phyloP scores from a whole-genome alignment of 78 protist genomes.

The Dictyostelium citrinum region DNA sequence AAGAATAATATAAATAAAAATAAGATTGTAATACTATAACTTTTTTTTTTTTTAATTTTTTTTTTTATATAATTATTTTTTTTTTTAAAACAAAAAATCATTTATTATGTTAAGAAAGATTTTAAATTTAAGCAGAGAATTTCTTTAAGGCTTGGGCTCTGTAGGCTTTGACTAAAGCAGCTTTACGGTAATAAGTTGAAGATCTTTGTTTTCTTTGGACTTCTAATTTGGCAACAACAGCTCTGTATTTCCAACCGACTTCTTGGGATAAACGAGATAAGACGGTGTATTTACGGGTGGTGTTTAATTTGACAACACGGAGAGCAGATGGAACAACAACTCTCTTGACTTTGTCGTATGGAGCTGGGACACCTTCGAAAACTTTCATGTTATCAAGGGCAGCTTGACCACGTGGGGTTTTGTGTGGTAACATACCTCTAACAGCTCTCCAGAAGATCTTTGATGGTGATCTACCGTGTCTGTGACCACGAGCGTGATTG shows the following conservation, averaged over 20 bases:
- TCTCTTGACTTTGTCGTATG: slow-evolving; percentile 95
- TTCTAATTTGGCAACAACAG: slow-evolving; percentile 94
- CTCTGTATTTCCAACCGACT: slow-evolving; percentile 98
- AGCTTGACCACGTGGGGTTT: slow-evolving; percentile 95
- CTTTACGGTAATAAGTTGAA: slow-evolving; percentile 86
- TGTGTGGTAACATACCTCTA: slow-evolving; percentile 99
- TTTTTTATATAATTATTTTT: not conserved
- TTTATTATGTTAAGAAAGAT: not conserved
- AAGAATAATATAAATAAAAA: too few relatives aligned
- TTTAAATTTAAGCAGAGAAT: slow-evolving; percentile 33
- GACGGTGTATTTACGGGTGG: slow-evolving; percentile 90
- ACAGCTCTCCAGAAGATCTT: slow-evolving; percentile 93
- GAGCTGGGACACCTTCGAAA: slow-evolving; percentile 98
- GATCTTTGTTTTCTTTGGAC: slow-evolving; percentile 92
- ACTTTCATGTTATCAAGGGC: slow-evolving; percentile 95
- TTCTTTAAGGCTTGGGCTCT: slow-evolving; percentile 32
- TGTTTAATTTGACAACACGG: slow-evolving; percentile 89
- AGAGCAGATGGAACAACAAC: slow-evolving; percentile 98
- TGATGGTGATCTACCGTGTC: slow-evolving; percentile 96
- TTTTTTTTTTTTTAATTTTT: not conserved
- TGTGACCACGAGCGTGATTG: slow-evolving; percentile 98
- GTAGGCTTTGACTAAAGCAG: slow-evolving; percentile 64
- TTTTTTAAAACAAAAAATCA: not conserved
- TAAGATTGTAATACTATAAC: too few relatives aligned
- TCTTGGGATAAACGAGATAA: slow-evolving; percentile 93